A percentile compares a stretch with the other conserved stretches of the same genome.
Conservation (phyloP, 768 basidiomycete genomes). For the Termitomyces bulborhizus region DNA sequence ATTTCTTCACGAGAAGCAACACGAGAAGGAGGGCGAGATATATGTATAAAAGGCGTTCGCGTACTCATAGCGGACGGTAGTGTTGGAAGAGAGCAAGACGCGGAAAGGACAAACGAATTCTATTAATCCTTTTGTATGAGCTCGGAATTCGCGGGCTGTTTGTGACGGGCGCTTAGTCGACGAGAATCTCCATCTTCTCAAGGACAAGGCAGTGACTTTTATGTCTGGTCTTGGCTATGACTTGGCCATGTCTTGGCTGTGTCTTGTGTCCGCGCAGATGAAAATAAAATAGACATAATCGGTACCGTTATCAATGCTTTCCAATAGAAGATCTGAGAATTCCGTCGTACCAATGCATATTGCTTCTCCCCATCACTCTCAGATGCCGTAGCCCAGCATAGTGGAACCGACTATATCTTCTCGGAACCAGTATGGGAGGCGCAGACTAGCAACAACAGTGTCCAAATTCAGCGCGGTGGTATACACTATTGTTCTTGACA, state of each 20-base stretch:
- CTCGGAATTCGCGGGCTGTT: slow-evolving; percentile 1
- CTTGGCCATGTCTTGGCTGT: neutral
- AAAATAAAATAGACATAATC: neutral
- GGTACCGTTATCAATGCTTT: neutral
- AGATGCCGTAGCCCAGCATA: neutral
- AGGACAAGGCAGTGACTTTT: neutral
- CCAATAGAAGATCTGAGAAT: neutral
- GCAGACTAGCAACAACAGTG: too few relatives aligned
- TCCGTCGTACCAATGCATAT: neutral
- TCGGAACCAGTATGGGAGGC: neutral
- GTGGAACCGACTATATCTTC: neutral
- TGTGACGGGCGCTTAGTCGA: neutral
- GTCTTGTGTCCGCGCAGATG: neutral
- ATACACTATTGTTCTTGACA: neutral
- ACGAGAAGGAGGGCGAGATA: neutral
- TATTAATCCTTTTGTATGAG: neutral
- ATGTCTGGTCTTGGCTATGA: neutral
- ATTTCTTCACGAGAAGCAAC: neutral
- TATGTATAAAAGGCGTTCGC: slow-evolving; percentile 16
- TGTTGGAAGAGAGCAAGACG: slow-evolving; percentile 4
- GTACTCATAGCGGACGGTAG: slow-evolving; percentile 11
- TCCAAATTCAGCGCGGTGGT: neutral
- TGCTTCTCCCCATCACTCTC: neutral
- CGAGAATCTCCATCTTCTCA: neutral
- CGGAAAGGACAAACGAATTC: neutral